Base-by-base conservation (phyloP, 352 stramenopile genomes). In the Aphanomyces euteiches region DNA sequence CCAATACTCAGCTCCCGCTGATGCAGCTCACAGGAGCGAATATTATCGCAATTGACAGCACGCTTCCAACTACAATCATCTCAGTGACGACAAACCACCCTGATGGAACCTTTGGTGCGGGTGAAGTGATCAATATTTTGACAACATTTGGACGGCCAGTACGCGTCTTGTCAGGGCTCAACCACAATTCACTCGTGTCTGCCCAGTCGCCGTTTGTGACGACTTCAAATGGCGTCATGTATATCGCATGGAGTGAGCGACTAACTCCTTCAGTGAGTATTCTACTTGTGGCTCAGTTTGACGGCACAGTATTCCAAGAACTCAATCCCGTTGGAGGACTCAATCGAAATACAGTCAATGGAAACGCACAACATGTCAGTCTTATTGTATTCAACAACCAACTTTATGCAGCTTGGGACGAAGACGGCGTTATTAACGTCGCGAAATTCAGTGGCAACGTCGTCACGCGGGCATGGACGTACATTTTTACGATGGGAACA, bases 341-440 rank as follows among this genome's bases (percentile, higher is more conserved):
- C 43, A 70, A 70, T 34, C 13, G 12, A 13, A 12, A 54, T 38
- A 21, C 34, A 40, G 19, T 37, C 10, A 4, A 3, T 7, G 47
- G 64, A 39, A 38, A 70, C 7, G 64, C 64, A 8, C 47, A 15
- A n/a, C 28, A 70, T 3, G n/a, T 50, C 4, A 66, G 67, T 0
- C 74, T 86, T 64, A 56, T 69, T 5, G 66, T 84, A 3, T 90
- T 81, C 80, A 78, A 79, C 5, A n/a, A 67, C 10, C 47, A 73
- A 1, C 47, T 93, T 4, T 91, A 86, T 53, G 81, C 78, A n/a
- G 81, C 81, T 34, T 93, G 85, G 85, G 81, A 89, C 47, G 85
- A 93, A 74, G 73, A 71, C n/a, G 82, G 82, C 0, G 59, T 85
- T 37, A 67, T 93, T 7, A 81, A 83, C 37, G 87, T 82, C 15